phyloP scores from a whole-genome alignment of 345 rosid species.

The Raphanus sativus region DNA sequence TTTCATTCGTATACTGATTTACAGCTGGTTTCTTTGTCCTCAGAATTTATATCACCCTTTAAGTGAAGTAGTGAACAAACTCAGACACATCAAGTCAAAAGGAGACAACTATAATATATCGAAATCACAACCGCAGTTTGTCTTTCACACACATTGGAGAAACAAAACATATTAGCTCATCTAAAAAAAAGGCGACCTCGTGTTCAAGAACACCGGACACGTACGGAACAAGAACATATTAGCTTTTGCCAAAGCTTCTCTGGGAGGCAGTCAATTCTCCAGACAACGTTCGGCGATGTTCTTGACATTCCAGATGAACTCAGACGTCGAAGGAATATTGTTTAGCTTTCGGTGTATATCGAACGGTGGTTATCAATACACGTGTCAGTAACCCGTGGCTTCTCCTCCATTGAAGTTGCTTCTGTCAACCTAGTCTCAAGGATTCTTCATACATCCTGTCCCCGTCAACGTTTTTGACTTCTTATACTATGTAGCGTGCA shows the following conservation, averaged over 20 bases:
- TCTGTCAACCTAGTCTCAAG: neutral
- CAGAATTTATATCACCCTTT: neutral
- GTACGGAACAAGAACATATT: too few species aligned
- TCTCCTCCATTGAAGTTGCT: neutral
- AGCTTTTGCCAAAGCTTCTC: too few species aligned
- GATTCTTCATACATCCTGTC: neutral
- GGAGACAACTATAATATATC: neutral
- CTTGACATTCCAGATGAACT: too few species aligned
- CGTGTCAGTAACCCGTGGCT: too few species aligned
- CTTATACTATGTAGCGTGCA: slow-evolving; percentile 1
- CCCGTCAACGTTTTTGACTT: slow-evolving; percentile 28
- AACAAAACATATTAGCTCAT: too few species aligned
- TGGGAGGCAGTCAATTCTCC: too few species aligned
- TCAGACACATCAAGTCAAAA: neutral
- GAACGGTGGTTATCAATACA: too few species aligned
- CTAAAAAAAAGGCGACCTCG: too few species aligned
- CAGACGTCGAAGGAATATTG: too few species aligned
- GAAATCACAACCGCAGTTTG: neutral
- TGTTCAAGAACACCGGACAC: too few species aligned
- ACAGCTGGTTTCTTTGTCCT: neutral
- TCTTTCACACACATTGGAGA: neutral
- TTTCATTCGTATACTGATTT: neutral
- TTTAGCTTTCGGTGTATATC: too few species aligned
- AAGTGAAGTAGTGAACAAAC: neutral
- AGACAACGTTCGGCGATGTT: too few species aligned